Evolutionary conservation across 2,329 filamentous ascomycete species (phyloP), one percentile per base, ranked within the genome.

Genomic region (Ophiostoma sp.): DNA sequence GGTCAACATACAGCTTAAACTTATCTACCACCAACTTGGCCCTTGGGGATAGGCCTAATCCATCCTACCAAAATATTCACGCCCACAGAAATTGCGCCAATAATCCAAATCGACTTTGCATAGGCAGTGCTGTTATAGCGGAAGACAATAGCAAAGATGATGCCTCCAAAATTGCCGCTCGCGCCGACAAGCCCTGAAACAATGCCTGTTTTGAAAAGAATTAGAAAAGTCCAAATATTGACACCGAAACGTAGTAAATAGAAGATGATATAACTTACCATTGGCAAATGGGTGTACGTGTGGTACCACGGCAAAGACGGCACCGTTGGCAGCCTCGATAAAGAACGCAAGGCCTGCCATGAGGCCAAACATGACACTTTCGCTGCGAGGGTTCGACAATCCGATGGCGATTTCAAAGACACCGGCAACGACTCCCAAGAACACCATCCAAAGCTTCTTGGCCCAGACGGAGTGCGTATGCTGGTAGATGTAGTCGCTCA

Each of bases 281-380:
- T 97, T 97, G 74, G 93, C 93, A 75, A 87, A 87, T 0, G 93
- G 93, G 81, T 95, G 92, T 1, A 97, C 91, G 79, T 97, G 94
- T 2, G 94, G 94, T 28, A 97, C 91, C 6, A 97, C 87, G 0
- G 93, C 89, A 81, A 96, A 97, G 83, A 93, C 95, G 50, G 93
- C 90, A 0, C 95, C 95, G 79, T 97, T 97, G 59, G 90, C 91
- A 1, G 92, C 93, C 80, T 97, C 93, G 61, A 94, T 83, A 84
- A 97, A 97, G 80, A 97, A 87, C 0, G 92, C 93, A 83, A 95
- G 87, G 9, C 93, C 87, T 1, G 91, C 90, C 9, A 97, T 84
- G 6, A 97, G 88, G 1, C 92, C 93, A 73, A 96, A 90, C 86
- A 97, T 91, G 2, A 88, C 89, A 8, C 86, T 82, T 64, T 91